A percentile compares a stretch with the other conserved stretches of the same genome.
Evolutionary conservation across 768 basidiomycete genomes (phyloP).

Genomic region (Kwoniella dejecticola): DNA sequence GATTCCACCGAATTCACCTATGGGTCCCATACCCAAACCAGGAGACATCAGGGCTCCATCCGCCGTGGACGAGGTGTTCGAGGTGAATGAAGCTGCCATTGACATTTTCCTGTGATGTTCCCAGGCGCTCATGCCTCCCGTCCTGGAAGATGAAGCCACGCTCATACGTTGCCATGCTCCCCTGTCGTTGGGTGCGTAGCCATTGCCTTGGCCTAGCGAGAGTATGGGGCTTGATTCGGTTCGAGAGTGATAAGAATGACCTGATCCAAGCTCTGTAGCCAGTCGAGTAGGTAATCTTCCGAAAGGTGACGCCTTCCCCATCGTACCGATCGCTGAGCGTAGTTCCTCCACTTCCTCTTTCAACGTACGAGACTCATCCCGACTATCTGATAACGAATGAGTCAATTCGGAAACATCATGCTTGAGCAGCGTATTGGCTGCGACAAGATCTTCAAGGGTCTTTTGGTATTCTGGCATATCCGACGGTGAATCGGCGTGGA

Average conservation of each 20-base stretch:
- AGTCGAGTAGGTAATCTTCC: conserved; percentile 18
- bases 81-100: conserved; percentile 38
- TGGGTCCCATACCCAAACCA: conserved; percentile 44
- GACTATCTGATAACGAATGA: conserved; percentile 69
- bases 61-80: conserved; percentile 27
- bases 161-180: conserved; percentile 32
- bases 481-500: conserved; percentile 31
- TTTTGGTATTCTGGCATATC: conserved; percentile 48
- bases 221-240: conserved; percentile 42
- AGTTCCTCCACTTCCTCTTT: conserved; percentile 78
- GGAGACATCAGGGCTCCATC: conserved; percentile 32
- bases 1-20: conserved; percentile 43
- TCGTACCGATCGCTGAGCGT: conserved; percentile 59
- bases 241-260: conserved; percentile 27
- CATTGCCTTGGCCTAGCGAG: background rate
- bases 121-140: conserved; percentile 36
- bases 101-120: conserved; percentile 45
- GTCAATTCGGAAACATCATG: conserved; percentile 79
- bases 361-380: conserved; percentile 71
- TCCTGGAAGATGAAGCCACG: conserved; percentile 23
- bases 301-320: conserved; percentile 31
- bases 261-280: conserved; percentile 30
- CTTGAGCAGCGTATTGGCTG: conserved; percentile 79
- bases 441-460: conserved; percentile 82
- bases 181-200: conserved; percentile 19